Conservation (phyloP, 2,329 filamentous ascomycete species). For the Daldinia sp. region DNA sequence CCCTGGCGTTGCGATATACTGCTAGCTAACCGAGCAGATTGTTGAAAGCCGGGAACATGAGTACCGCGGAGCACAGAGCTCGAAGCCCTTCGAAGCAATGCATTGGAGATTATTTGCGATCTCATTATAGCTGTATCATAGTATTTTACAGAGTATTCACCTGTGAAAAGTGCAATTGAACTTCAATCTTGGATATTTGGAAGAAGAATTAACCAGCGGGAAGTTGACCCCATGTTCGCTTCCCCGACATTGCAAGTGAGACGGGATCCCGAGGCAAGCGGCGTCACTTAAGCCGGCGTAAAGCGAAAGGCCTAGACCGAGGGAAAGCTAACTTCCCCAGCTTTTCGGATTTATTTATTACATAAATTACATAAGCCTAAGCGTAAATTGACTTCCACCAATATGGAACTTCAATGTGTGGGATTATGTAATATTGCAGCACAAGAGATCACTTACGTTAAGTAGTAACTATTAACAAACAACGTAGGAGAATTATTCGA, state of each 20-base stretch:
- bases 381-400: neutral
- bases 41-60: slow-evolving; percentile 30
- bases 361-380: slow-evolving; percentile 29
- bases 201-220: slow-evolving; percentile 5
- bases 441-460: no score
- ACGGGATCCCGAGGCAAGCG: slow-evolving; percentile 43
- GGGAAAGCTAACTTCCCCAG: slow-evolving; percentile 15
- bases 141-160: slow-evolving; percentile 11
- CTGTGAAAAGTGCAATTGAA: slow-evolving; percentile 8
- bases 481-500: no score
- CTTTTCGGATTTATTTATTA: slow-evolving; percentile 20
- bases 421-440: no score
- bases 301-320: slow-evolving; percentile 47
- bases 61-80: slow-evolving; percentile 37
- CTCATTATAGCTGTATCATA: slow-evolving; percentile 45
- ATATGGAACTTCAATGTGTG: no score
- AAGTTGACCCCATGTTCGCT: slow-evolving; percentile 13
- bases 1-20: slow-evolving; percentile 68
- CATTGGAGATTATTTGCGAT: slow-evolving; percentile 40
- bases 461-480: no score
- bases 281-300: slow-evolving; percentile 51
- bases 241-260: slow-evolving; percentile 35
- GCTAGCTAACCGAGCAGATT: slow-evolving; percentile 57
- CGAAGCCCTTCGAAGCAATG: slow-evolving; percentile 42
- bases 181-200: neutral